These are phyloP conservation scores for Suillus weaverae DNA, from an alignment of 768 basidiomycete genomes.

Conservation along the genomic window DNA sequence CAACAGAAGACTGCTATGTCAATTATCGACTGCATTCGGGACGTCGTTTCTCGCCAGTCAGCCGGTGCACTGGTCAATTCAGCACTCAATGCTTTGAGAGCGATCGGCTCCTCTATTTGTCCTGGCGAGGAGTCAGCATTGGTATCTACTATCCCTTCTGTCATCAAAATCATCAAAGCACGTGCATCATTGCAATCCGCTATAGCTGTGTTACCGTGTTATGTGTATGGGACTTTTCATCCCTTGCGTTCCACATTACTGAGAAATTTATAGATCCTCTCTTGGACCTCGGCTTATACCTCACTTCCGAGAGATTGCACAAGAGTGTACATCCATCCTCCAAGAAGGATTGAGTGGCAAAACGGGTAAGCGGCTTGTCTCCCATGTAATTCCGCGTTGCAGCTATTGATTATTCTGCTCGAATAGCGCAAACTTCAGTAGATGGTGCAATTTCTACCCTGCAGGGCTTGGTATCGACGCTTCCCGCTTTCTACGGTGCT, in stretches of 20 bases:
- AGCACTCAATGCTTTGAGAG: slow-evolving; percentile 60
- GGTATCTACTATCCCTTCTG: slow-evolving; percentile 54
- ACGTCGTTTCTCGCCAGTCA: slow-evolving; percentile 43
- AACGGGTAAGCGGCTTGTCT: slow-evolving; percentile 25
- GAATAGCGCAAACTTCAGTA: slow-evolving; percentile 3
- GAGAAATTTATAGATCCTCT: slow-evolving; percentile 48
- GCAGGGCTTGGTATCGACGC: slow-evolving; percentile 65
- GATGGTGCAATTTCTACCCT: slow-evolving; percentile 49
- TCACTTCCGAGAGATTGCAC: slow-evolving; percentile 69
- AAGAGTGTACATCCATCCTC: slow-evolving; percentile 52
- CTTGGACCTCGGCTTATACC: slow-evolving; percentile 91
- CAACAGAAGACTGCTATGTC: slow-evolving; percentile 50
- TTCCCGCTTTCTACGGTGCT: slow-evolving; percentile 81
- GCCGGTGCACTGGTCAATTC: slow-evolving; percentile 42
- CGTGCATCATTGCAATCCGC: slow-evolving; percentile 41
- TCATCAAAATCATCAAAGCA: slow-evolving; percentile 52
- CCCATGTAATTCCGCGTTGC: background rate
- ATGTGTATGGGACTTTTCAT: slow-evolving; percentile 50
- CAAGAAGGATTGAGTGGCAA: slow-evolving; percentile 37
- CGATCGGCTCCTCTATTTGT: slow-evolving; percentile 56
- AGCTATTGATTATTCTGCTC: background rate
- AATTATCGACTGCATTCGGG: slow-evolving; percentile 52
- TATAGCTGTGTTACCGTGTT: slow-evolving; percentile 53
- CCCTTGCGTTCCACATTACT: slow-evolving; percentile 1
- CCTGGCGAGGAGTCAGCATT: slow-evolving; percentile 68